Evolutionary conservation across 2,329 filamentous ascomycete genomes (phyloP).

Genomic region (Trichoderma gracile): DNA sequence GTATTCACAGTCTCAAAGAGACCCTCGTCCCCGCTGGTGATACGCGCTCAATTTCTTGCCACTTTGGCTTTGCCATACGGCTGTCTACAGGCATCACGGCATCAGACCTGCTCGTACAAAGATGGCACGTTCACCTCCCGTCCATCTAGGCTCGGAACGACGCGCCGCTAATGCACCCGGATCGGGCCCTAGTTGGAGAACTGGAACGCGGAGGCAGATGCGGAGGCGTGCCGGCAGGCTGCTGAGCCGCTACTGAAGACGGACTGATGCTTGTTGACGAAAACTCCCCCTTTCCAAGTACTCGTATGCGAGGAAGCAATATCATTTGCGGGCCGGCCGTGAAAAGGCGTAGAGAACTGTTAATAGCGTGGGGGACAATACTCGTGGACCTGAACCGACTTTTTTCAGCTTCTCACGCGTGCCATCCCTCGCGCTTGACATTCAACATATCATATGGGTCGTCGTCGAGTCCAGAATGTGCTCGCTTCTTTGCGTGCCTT

Average conservation of each 20-base stretch:
- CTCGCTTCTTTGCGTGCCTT: not conserved
- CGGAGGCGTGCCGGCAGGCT: not conserved
- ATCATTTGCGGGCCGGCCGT: not conserved
- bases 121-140: not conserved
- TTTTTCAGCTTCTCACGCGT: not conserved
- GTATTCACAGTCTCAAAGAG: too few species aligned
- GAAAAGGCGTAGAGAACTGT: not conserved
- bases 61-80: not conserved
- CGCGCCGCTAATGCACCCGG: slow-evolving; percentile 8
- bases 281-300: not conserved
- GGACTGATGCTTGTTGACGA: not conserved
- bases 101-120: not conserved
- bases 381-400: not conserved
- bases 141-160: slow-evolving; percentile 5
- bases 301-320: not conserved
- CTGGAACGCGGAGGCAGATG: not conserved
- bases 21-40: not conserved
- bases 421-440: not conserved
- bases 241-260: not conserved
- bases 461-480: not conserved
- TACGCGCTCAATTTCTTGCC: not conserved
- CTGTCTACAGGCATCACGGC: not conserved
- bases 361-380: not conserved
- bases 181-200: not conserved
- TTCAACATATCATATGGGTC: not conserved